Evolutionary conservation across 208 protist genomes (phyloP), one percentile per base, ranked within the genome.

Genomic region (Leishmania gerbilli): DNA sequence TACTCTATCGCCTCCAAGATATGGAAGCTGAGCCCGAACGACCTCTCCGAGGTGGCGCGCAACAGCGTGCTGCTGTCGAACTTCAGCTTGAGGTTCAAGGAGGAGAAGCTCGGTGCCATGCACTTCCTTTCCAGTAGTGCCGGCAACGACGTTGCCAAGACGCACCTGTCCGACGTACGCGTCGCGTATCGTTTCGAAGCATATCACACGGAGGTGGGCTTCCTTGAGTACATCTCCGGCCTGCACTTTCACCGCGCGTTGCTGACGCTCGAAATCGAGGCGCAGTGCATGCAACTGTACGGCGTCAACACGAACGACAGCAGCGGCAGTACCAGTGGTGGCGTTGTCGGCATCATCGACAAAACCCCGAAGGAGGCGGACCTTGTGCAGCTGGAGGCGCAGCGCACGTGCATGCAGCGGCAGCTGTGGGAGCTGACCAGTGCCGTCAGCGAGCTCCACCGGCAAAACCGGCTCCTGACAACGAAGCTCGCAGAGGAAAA

Each of bases 1-100:
- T 98, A 98, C 87, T 94, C 90, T 45, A 98, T 98, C 80, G 96
- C 96, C 24, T 97, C 93, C 2, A 97, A 98, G 82, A 92, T 98
- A 45, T 98, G 95, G 95, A 97, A 98, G 80, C 90, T 98, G 47
- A 95, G 86, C 45, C 89, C 93, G 2, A 98, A 93, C 80, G 96
- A 98, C 82, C 95, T 97, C 83, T 98, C 94, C 77, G 96, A 98
- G 84, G 97, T 98, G 81, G 95, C 96, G 11, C 91, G 95, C 21
- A 97, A 96, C 80, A 95, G 90, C 77, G 96, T 98, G 9, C 79
- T 98, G 7, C 84, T 97, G 31, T 96, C 90, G 13, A 94, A 95
- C 40, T 98, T 98, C 82, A 94, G 93, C 67, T 64, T 87, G 40
- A 42, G 34, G 75, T 95, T 98, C 71, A 98, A 98, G 83, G 77